A percentile compares a stretch with the other conserved stretches of the same genome.
phyloP scores from a whole-genome alignment of 768 basidiomycete genomes.

The Fomitopsis pulvina region DNA sequence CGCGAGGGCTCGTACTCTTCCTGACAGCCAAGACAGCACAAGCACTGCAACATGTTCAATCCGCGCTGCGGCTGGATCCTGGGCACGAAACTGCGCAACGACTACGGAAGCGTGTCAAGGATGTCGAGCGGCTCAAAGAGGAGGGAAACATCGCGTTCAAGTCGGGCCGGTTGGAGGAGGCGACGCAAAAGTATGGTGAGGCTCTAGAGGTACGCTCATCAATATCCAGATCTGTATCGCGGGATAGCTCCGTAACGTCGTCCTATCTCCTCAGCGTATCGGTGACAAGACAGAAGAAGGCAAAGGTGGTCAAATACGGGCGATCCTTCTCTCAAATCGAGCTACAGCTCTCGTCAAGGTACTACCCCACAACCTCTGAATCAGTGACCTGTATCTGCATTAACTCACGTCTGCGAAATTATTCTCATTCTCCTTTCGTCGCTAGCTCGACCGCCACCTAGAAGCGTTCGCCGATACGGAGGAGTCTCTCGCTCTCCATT shows the following conservation, averaged over 20 bases:
- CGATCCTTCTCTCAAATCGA: constrained; percentile 75
- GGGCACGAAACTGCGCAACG: constrained; percentile 64
- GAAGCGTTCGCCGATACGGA: constrained; percentile 71
- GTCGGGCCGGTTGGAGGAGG: constrained; percentile 47
- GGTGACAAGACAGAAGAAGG: constrained; percentile 66
- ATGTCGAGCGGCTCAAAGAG: constrained; percentile 78
- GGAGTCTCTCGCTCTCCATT: constrained; percentile 53
- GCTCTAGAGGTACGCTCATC: constrained; percentile 51
- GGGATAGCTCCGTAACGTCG: neutral
- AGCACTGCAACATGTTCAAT: constrained; percentile 62
- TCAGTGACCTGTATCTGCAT: no score
- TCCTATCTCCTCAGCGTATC: constrained; percentile 40
- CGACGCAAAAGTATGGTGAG: constrained; percentile 62
- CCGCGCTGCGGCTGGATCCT: constrained; percentile 74
- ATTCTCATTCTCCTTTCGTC: neutral
- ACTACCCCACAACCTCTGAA: no score
- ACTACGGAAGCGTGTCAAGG: constrained; percentile 72
- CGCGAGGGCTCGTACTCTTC: constrained; percentile 79
- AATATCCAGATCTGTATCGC: no score
- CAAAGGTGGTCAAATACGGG: constrained; percentile 74
- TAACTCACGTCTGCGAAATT: neutral
- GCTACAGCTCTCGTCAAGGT: constrained; percentile 80
- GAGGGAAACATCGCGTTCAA: constrained; percentile 82
- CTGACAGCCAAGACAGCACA: constrained; percentile 63
- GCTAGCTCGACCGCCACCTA: constrained; percentile 54